Conservation (phyloP, 345 rosid species). For the Salix viminalis region DNA sequence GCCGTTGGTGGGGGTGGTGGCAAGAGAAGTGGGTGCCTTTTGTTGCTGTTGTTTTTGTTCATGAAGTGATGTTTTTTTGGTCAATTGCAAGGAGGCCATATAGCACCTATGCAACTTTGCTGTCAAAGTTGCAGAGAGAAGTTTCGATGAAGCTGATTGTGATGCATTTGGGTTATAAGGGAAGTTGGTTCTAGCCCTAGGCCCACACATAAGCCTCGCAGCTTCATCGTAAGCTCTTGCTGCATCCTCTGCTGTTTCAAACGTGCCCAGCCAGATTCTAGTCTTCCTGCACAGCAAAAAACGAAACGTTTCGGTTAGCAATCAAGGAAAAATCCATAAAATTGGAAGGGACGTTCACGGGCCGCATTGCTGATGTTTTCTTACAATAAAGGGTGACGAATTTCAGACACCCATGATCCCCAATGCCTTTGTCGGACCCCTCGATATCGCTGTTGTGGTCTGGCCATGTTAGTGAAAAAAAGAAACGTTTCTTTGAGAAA, state of each 20-base stretch:
- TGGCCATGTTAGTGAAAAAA: conserved; percentile 47
- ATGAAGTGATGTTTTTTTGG: conserved; percentile 47
- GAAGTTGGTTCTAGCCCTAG: conserved; percentile 90
- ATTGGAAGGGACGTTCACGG: neutral
- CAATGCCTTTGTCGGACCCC: conserved; percentile 98
- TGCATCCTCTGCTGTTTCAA: conserved; percentile 96
- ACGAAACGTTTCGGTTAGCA: conserved; percentile 23
- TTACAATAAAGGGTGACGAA: conserved; percentile 93
- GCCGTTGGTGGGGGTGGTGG: conserved; percentile 10
- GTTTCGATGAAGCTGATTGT: conserved; percentile 72
- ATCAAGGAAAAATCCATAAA: neutral
- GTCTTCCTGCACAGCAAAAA: conserved; percentile 63
- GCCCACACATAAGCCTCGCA: conserved; percentile 96
- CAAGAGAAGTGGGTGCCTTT: conserved; percentile 23
- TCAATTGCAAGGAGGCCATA: conserved; percentile 88
- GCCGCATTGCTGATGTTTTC: conserved; percentile 1
- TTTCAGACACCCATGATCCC: conserved; percentile 99
- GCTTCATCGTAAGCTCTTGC: conserved; percentile 97
- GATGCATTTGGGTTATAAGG: conserved; percentile 67
- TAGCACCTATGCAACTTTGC: conserved; percentile 92
- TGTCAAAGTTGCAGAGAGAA: conserved; percentile 80
- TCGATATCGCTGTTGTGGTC: conserved; percentile 92
- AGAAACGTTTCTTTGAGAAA: conserved; percentile 17
- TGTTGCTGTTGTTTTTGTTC: conserved; percentile 20
- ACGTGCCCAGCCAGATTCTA: conserved; percentile 94